Evolutionary conservation across 306 rosid genomes (phyloP).

Genomic region (Pterocarpus macrocarpus): DNA sequence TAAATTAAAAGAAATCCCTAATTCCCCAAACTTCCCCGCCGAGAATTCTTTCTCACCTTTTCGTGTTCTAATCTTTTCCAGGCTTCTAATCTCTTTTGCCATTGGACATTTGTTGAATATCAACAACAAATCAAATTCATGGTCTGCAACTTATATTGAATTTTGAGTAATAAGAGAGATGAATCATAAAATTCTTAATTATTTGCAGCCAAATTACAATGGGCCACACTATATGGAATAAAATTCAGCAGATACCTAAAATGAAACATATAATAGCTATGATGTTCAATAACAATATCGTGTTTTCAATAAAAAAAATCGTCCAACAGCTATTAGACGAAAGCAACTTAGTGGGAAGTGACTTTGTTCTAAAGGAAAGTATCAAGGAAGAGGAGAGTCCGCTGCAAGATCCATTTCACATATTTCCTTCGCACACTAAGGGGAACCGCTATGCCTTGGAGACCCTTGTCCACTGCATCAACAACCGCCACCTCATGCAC

Average conservation of each 20-base stretch:
- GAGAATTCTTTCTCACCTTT: too few species aligned
- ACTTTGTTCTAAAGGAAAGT: conserved; percentile 88
- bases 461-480: too few species aligned
- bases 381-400: conserved; percentile 87
- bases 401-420: conserved; percentile 88
- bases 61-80: too few species aligned
- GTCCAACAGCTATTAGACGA: conserved; percentile 84
- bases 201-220: conserved; percentile 21
- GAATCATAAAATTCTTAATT: conserved; percentile 10
- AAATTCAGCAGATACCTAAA: conserved; percentile 18
- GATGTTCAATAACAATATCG: conserved; percentile 61
- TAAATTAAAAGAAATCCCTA: too few species aligned
- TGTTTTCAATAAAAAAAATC: conserved; percentile 80
- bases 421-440: conserved; percentile 67
- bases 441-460: too few species aligned
- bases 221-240: not conserved
- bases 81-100: too few species aligned
- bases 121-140: conserved; percentile 21
- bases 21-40: too few species aligned
- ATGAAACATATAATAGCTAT: conserved; percentile 15
- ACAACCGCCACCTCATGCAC: too few species aligned
- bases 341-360: conserved; percentile 89
- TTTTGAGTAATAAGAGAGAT: conserved; percentile 3
- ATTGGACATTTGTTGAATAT: too few species aligned
- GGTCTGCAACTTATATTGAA: conserved; percentile 22